Evolutionary conservation across 768 basidiomycete genomes (phyloP).

Genomic region (Pholiota conissans): DNA sequence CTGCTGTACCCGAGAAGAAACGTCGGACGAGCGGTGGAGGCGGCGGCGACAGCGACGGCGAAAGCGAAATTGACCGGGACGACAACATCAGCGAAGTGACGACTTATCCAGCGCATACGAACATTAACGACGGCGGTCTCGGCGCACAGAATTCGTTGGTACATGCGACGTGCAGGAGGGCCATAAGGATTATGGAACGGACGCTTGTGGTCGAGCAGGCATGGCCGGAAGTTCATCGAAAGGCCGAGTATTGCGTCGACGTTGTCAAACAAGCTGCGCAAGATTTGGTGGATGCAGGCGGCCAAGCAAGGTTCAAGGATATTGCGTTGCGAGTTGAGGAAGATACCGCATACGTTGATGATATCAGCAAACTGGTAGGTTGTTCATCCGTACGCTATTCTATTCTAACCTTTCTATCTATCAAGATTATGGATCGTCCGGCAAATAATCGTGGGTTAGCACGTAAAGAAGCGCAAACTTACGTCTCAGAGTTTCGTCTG

Average conservation of each 20-base stretch:
- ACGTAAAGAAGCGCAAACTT: background rate
- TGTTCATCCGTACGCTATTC: background rate
- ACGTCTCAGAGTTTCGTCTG: constrained; percentile 12
- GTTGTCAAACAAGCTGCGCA: too few relatives aligned
- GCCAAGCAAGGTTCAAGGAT: too few relatives aligned
- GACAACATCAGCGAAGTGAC: background rate
- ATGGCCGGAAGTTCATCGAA: background rate
- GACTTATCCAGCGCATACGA: background rate
- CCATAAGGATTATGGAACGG: background rate
- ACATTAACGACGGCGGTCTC: background rate
- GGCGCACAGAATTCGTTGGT: background rate
- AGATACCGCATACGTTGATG: background rate
- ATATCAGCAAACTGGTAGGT: background rate
- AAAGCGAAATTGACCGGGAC: too few relatives aligned
- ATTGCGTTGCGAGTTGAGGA: too few relatives aligned
- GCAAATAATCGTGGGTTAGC: background rate
- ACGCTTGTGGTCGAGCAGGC: background rate
- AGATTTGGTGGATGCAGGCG: background rate
- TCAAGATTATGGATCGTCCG: background rate
- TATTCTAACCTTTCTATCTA: background rate
- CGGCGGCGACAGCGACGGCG: too few relatives aligned
- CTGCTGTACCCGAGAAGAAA: too few relatives aligned
- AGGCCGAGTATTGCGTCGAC: background rate
- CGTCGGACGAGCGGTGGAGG: too few relatives aligned
- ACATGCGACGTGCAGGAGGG: background rate